Evolutionary conservation across 257 asterid genomes (phyloP).

Genomic region (Leptodermis oblonga): DNA sequence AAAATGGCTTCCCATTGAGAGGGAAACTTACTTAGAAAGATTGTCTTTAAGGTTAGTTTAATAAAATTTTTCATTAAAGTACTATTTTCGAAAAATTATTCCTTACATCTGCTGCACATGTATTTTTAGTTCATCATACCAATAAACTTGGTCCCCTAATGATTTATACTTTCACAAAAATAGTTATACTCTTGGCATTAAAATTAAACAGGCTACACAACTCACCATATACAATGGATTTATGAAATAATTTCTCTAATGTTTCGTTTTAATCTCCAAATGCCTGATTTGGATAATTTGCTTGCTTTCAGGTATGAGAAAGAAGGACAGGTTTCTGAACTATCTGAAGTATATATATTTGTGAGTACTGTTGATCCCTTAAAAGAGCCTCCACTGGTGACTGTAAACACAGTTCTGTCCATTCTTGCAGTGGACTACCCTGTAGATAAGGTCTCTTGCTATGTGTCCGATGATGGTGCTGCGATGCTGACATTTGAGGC

Average conservation of each 20-base stretch:
- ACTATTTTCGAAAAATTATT: too few relatives aligned
- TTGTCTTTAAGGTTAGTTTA: slow-evolving; percentile 32
- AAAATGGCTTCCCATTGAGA: slow-evolving; percentile 76
- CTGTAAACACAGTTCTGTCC: slow-evolving; percentile 85
- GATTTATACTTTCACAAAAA: too few relatives aligned
- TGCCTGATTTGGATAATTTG: neutral
- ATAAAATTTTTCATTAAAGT: too few relatives aligned
- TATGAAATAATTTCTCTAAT: too few relatives aligned
- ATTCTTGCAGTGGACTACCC: slow-evolving; percentile 89
- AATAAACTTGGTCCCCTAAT: too few relatives aligned
- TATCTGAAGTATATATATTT: slow-evolving; percentile 62
- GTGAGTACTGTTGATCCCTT: slow-evolving; percentile 83
- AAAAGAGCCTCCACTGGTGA: slow-evolving; percentile 80
- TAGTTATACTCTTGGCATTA: too few relatives aligned
- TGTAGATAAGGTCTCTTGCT: slow-evolving; percentile 71
- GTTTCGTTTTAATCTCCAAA: neutral
- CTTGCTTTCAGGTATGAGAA: slow-evolving; percentile 79
- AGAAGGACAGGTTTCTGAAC: slow-evolving; percentile 70
- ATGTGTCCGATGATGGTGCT: slow-evolving; percentile 90
- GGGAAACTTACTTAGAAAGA: slow-evolving; percentile 83
- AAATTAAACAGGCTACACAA: too few relatives aligned
- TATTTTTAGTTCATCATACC: too few relatives aligned
- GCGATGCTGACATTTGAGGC: slow-evolving; percentile 90
- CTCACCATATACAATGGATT: too few relatives aligned
- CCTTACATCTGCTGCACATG: too few relatives aligned